phyloP scores from a whole-genome alignment of 768 basidiomycete species.

The Cystofilobasidium bisporidii region DNA sequence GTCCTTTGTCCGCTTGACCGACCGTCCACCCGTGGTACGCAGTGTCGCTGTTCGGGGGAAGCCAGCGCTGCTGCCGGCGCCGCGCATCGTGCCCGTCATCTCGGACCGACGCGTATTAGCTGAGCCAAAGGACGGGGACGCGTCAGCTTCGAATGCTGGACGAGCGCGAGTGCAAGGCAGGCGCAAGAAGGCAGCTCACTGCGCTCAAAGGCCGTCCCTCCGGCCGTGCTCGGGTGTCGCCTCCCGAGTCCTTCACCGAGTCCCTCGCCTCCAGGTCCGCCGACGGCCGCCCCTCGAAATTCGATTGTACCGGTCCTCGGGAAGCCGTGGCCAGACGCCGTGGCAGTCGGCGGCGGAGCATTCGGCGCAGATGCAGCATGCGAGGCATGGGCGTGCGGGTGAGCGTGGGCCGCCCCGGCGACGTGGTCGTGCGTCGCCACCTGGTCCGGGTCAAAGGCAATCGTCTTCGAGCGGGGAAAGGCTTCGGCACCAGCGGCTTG shows the following conservation, averaged over 20 bases:
- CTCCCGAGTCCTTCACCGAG: background rate
- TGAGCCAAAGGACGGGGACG: background rate
- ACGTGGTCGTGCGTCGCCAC: conserved; percentile 19
- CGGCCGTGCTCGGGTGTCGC: background rate
- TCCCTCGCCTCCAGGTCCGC: background rate
- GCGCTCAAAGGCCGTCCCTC: conserved; percentile 22
- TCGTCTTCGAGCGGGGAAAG: conserved; percentile 41
- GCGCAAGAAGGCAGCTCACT: conserved; percentile 13
- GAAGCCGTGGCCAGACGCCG: conserved; percentile 16
- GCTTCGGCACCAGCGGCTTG: conserved; percentile 28
- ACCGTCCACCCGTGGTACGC: conserved; percentile 29
- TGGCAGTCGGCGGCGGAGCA: background rate
- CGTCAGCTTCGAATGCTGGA: too few relatives aligned
- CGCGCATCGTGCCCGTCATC: conserved; percentile 9
- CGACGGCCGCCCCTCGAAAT: conserved; percentile 9
- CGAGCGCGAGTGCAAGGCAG: too few relatives aligned
- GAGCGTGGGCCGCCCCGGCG: too few relatives aligned
- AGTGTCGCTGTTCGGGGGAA: conserved; percentile 37
- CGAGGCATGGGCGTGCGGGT: too few relatives aligned
- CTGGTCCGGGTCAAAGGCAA: conserved; percentile 37
- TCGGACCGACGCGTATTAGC: conserved; percentile 20
- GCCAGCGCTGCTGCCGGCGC: conserved; percentile 12
- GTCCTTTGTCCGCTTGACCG: conserved; percentile 31
- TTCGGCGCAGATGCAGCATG: too few relatives aligned
- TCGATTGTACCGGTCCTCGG: conserved; percentile 33